Conservation (phyloP, 2,329 filamentous ascomycete species). For the Paraconiothyrium sp. region DNA sequence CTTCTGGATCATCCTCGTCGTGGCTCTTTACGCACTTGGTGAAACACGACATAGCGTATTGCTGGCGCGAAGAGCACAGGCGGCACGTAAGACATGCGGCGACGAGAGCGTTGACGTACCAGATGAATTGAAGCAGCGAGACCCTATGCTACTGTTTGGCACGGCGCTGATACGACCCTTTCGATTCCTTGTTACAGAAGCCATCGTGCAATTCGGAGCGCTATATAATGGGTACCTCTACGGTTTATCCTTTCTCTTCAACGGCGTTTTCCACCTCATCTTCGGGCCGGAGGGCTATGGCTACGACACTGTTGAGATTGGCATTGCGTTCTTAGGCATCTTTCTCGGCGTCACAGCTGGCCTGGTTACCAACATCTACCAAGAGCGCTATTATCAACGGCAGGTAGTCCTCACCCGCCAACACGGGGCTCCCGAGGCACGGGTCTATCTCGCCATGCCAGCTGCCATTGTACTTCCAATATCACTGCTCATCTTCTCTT, state of each 20-base stretch:
- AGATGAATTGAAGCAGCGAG: conserved; percentile 51
- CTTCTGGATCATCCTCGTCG: conserved; percentile 55
- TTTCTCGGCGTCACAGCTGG: conserved; percentile 55
- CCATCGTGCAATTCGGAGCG: conserved; percentile 59
- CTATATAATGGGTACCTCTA: conserved; percentile 62
- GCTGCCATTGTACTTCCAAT: conserved; percentile 51
- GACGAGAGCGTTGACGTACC: conserved; percentile 46
- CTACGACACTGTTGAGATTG: conserved; percentile 52
- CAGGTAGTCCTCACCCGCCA: conserved; percentile 42
- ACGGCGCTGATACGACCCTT: conserved; percentile 59
- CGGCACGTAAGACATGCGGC: conserved; percentile 36
- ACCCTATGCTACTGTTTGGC: conserved; percentile 52
- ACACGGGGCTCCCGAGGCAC: conserved; percentile 54
- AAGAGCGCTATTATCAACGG: conserved; percentile 55
- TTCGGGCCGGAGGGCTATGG: conserved; percentile 57
- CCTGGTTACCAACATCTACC: conserved; percentile 56
- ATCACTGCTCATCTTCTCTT: conserved; percentile 50
- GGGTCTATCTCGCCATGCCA: conserved; percentile 53
- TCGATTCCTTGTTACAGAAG: conserved; percentile 57
- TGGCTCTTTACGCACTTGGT: conserved; percentile 48
- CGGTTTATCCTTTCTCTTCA: conserved; percentile 61
- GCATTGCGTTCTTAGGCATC: conserved; percentile 54
- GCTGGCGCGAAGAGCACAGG: conserved; percentile 47
- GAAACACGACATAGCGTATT: conserved; percentile 59
- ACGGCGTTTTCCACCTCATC: conserved; percentile 60